These are phyloP conservation scores for Plasmopara muralis DNA, from an alignment of 352 stramenopile species.

Conservation along the genomic window DNA sequence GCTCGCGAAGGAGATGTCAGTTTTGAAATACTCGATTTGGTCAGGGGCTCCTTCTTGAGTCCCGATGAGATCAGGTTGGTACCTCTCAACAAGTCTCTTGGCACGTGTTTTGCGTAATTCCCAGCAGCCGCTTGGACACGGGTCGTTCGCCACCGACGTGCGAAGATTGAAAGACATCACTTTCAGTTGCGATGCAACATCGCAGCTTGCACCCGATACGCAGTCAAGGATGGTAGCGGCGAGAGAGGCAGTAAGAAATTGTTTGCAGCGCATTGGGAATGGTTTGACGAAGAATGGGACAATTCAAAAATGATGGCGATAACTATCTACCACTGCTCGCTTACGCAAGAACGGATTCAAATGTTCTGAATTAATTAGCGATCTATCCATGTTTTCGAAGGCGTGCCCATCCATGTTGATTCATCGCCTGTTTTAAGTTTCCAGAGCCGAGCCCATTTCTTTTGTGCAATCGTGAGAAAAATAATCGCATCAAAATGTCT, in stretches of 20 bases:
- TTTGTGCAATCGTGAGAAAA: too few relatives aligned
- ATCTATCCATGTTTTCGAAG: too few relatives aligned
- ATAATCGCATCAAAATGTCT: too few relatives aligned
- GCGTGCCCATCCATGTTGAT: too few relatives aligned
- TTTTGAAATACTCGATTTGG: constrained; percentile 47
- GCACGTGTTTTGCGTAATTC: constrained; percentile 36
- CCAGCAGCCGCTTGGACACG: constrained; percentile 64
- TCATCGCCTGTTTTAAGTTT: too few relatives aligned
- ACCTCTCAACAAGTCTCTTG: constrained; percentile 32
- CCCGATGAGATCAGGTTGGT: constrained; percentile 59
- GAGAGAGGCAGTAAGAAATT: constrained; percentile 1
- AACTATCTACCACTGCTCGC: too few relatives aligned
- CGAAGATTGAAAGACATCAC: constrained; percentile 74
- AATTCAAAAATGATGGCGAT: neutral
- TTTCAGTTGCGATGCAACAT: constrained; percentile 21
- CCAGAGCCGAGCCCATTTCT: too few relatives aligned
- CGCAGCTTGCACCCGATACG: constrained; percentile 6
- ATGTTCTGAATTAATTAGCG: too few relatives aligned
- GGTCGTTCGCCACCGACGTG: constrained; percentile 53
- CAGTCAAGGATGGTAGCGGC: neutral
- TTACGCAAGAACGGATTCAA: too few relatives aligned
- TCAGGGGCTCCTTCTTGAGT: constrained; percentile 53
- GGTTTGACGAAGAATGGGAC: neutral
- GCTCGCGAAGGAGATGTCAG: constrained; percentile 31
- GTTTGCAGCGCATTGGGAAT: constrained; percentile 9